Base-by-base conservation (phyloP, 768 basidiomycete species). In the Cyathus striatus region DNA sequence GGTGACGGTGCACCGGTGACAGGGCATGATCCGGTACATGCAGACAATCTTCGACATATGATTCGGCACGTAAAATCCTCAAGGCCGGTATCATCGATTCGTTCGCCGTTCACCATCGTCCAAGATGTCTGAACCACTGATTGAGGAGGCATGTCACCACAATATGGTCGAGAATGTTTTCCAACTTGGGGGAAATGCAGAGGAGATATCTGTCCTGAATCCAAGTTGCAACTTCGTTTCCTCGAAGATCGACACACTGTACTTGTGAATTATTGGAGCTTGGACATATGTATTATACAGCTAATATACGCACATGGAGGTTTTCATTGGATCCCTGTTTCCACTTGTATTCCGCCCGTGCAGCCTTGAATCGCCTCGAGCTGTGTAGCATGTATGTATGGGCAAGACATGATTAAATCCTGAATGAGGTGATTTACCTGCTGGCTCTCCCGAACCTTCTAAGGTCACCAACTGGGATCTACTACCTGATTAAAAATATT, bases 261-360 rank as follows among this genome's bases (percentile, higher is more conserved):
- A 9, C 18, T 12, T 10, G 9, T 13, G 9, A 36, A 13, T 9
- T 13, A 9, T 9, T 36, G 9, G 9, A 13, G 20, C 20, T 36
- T 18, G 35, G 17, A 13, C 9, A 36, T 13, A 36, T 30, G 27
- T 9, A 30, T 9, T 30, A n/a, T 30, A n/a, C 9, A 18, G 35
- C 13, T 12, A 36, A 9, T 12, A 26, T 24, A 55, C 77, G 49
- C 51, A 79, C 78, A 42, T 68, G 60, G 40, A 80, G 61, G 52
- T 76, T 69, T 25, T 36, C 46, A 38, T 72, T 68, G 33, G 70
- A 67, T 38, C 57, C 55, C 26, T 70, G 56, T 57, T 75, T 80
- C 78, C 78, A 80, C 49, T 79, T 80, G 62, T 79, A 80, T 50
- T 75, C 72, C 22, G 61, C 53, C 26, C 69, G 68, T 4, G 55